phyloP scores from a whole-genome alignment of 305 asterid species.

The Stenogyne calaminthoides region DNA sequence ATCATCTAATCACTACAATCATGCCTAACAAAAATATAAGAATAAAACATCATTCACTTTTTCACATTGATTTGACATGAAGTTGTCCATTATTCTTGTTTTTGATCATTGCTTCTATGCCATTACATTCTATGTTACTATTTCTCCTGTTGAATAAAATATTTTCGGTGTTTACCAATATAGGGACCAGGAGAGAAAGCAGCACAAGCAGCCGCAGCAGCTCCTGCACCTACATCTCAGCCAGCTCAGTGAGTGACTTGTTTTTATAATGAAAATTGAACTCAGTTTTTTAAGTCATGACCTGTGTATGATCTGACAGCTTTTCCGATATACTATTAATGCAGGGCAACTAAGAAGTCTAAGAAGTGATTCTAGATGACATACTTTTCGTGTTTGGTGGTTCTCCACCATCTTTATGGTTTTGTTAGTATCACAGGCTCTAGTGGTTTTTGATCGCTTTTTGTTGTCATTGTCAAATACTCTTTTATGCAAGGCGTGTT shows the following conservation, averaged over 20 bases:
- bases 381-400: constrained; percentile 28
- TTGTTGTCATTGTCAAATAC: constrained; percentile 26
- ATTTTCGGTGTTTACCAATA: background rate
- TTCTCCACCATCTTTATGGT: constrained; percentile 29
- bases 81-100: background rate
- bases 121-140: no score
- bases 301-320: background rate
- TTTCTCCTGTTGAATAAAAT: no score
- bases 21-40: no score
- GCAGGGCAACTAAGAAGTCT: constrained; percentile 75
- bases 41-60: no score
- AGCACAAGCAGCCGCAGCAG: constrained; percentile 49
- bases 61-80: no score
- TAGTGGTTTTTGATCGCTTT: constrained; percentile 27
- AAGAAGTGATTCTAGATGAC: constrained; percentile 47
- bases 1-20: no score
- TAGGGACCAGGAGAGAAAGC: constrained; percentile 83
- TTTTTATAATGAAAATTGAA: background rate
- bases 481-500: constrained; percentile 26
- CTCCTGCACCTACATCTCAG: constrained; percentile 55
- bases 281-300: background rate
- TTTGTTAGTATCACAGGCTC: constrained; percentile 36
- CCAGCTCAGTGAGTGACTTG: constrained; percentile 54
- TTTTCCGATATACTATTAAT: background rate
- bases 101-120: background rate